Evolutionary conservation across 139 green algal species (phyloP), one percentile per base, ranked within the genome.

Genomic region (Picochlorum sp.): DNA sequence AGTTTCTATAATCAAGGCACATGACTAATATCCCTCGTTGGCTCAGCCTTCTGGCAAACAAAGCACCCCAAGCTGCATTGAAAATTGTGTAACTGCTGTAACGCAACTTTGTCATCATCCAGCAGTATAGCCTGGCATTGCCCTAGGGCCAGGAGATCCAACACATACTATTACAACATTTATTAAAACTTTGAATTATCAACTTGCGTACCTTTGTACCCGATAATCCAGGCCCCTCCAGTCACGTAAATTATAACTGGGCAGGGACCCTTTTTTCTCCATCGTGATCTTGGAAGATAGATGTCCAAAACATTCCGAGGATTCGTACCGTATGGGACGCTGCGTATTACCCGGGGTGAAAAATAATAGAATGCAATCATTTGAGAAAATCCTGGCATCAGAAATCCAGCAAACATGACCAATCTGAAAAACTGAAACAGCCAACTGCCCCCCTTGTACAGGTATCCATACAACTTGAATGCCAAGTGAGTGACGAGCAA

Each of bases 1-100:
- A 96, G 67, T 97, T 97, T 8, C 88, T 61, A 76, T 97, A 97
- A 72, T 97, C 90, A 10, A 97, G 68, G 61, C 78, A 95, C 2
- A 70, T 81, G 28, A 95, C 88, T 16, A 97, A 52, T 28, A 91
- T 77, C 12, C 89, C 89, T 6, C 74, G 52, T 54, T 94, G 68
- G 50, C 77, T 85, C 9, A 97, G 72, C 32, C 85, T 67, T 50
- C 78, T 59, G 2, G 63, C 90, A 35, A 96, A 77, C 32, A 96
- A 69, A 8, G 89, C 82, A 13, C 90, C 90, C 90, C 90, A 97
- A 0, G 83, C 90, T 72, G 41, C 45, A n/a, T n/a, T n/a, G n/a
- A n/a, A n/a, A n/a, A n/a, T n/a, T n/a, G n/a, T n/a, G n/a, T 59
- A 5, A n/a, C n/a, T n/a, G n/a, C n/a, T n/a, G n/a, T n/a, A n/a